Evolutionary conservation across 2,329 filamentous ascomycete species (phyloP), one percentile per base, ranked within the genome.

Genomic region (Trichoderma afroharzianum): DNA sequence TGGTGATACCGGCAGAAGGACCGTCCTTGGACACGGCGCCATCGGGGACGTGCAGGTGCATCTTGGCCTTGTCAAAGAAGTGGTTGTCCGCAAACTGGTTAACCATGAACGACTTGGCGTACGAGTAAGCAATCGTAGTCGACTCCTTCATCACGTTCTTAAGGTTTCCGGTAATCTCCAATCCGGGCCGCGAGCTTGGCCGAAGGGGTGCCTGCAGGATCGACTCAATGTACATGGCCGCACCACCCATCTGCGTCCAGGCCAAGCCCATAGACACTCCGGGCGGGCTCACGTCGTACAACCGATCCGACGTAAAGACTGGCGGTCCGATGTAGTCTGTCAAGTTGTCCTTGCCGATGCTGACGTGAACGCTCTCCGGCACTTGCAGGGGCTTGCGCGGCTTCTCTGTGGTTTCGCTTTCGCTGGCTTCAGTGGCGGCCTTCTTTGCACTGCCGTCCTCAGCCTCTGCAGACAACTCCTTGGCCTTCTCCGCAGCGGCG

Each of bases 61-160:
- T 89, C 83, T 92, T 94, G 11, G 95, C 96, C 83, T 96, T 95
- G 79, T 98, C 94, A 78, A 99, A 97, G 86, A 98, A 99, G 80
- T 91, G 89, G 82, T 99, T 99, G 72, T 94, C 91, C 0, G 94
- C 91, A 84, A 95, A 99, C 53, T 92, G 84, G 78, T 90, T 91
- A 8, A 92, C 94, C 87, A 98, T 91, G 72, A 95, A 86, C 1
- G 94, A 91, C 84, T 98, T 98, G 77, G 94, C 91, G 78, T 97
- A 99, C 0, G 94, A 97, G 85, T 99, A 98, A 61, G 96, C 97
- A 75, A 99, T 98, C 3, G 90, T 87, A 0, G 94, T 96, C 2
- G 95, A 98, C 83, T 99, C 96, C 83, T 98, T 98, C 97, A 99
- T 99, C 50, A 99, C 96, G 18, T 90, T 89, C 84, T 97, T 96